Conservation (phyloP, 345 rosid genomes). For the Physaria fendleri region DNA sequence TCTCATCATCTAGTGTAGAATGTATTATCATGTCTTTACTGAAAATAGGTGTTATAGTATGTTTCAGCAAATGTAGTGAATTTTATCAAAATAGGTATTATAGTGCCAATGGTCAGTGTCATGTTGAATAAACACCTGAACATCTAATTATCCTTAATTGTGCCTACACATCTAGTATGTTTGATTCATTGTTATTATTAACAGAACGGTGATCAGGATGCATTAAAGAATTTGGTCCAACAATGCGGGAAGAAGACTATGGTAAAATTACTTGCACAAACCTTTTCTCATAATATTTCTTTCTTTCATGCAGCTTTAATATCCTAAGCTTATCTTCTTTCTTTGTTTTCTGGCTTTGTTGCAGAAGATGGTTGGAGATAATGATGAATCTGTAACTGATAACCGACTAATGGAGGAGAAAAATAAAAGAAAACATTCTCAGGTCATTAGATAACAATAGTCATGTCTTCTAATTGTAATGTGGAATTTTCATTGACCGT, state of each 20-base stretch:
- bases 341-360: conserved; percentile 2
- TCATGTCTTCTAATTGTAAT: background rate
- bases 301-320: background rate
- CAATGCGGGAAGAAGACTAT: conserved; percentile 25
- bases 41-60: background rate
- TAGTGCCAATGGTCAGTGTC: background rate
- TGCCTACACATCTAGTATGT: background rate
- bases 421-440: conserved; percentile 25
- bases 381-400: conserved; percentile 18
- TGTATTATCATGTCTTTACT: no score
- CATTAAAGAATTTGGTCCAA: conserved; percentile 46
- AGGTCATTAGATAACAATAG: conserved; percentile 7
- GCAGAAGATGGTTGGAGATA: conserved; percentile 29
- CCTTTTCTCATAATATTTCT: background rate
- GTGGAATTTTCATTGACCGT: background rate
- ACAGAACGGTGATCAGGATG: conserved; percentile 64
- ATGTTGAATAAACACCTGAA: background rate
- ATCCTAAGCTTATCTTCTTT: background rate
- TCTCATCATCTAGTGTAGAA: no score
- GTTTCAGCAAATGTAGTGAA: background rate
- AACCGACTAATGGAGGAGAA: conserved; percentile 4
- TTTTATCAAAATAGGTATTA: background rate
- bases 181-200: conserved; percentile 1
- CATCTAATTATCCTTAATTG: background rate
- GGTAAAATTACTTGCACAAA: conserved; percentile 30